Evolutionary conservation across 805 yeast genomes (phyloP).

Genomic region (Clavispora asparagi): DNA sequence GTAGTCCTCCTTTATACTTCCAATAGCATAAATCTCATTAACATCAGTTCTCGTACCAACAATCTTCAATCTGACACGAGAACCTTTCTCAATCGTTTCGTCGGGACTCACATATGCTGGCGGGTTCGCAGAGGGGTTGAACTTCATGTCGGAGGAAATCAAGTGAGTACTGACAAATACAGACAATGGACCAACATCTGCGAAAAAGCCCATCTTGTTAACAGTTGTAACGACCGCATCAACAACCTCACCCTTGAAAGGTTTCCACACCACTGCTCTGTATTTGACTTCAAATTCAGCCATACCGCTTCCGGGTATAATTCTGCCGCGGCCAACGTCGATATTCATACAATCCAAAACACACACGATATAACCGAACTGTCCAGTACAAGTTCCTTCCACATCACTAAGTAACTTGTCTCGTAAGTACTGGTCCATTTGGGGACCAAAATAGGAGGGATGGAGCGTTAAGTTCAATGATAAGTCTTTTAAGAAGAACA

Average conservation of each 20-base stretch:
- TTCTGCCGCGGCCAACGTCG: conserved; percentile 91
- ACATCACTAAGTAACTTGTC: conserved; percentile 91
- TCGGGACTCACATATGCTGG: conserved; percentile 97
- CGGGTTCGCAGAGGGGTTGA: conserved; percentile 93
- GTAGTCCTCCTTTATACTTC: conserved; percentile 96
- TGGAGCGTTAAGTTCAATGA: conserved; percentile 89
- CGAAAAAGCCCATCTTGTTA: conserved; percentile 92
- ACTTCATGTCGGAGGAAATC: conserved; percentile 90
- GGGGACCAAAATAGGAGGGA: conserved; percentile 97
- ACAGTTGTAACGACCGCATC: conserved; percentile 95
- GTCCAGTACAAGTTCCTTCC: conserved; percentile 98
- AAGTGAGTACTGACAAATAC: conserved; percentile 93
- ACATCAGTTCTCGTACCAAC: conserved; percentile 98
- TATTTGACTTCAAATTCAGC: conserved; percentile 96
- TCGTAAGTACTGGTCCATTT: conserved; percentile 89
- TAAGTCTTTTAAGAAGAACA: conserved; percentile 68
- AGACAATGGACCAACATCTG: conserved; percentile 94
- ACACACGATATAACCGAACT: conserved; percentile 95
- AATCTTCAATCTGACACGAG: conserved; percentile 88
- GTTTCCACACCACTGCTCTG: conserved; percentile 96
- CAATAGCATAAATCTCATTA: conserved; percentile 94
- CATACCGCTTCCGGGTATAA: conserved; percentile 85
- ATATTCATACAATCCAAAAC: conserved; percentile 92
- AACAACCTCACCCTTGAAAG: conserved; percentile 97
- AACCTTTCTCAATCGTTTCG: conserved; percentile 90